Conservation (phyloP, 1,284 basidiomycete species). For the Sparassis latifolia region DNA sequence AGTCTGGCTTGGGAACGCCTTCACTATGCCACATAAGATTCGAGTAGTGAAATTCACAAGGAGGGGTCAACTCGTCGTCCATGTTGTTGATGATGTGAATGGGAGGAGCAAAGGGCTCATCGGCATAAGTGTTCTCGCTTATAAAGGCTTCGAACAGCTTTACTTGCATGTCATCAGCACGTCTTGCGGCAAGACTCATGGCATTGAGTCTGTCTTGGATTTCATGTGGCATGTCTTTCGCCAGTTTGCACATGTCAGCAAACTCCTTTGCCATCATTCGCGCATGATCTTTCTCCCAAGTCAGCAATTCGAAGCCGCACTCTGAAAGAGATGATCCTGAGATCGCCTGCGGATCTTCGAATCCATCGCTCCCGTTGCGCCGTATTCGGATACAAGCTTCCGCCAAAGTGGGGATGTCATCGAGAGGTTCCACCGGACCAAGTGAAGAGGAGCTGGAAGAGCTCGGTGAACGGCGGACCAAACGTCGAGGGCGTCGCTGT, state of each 20-base stretch:
- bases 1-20: slow-evolving; percentile 61
- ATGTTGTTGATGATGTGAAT: slow-evolving; percentile 62
- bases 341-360: slow-evolving; percentile 4
- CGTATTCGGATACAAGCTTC: slow-evolving; percentile 1
- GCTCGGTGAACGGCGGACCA: slow-evolving; percentile 4
- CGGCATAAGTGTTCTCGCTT: slow-evolving; percentile 27
- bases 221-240: slow-evolving; percentile 26
- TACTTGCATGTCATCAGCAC: slow-evolving; percentile 21
- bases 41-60: slow-evolving; percentile 74
- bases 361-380: slow-evolving; percentile 5
- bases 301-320: slow-evolving; percentile 13
- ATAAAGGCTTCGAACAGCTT: slow-evolving; percentile 27
- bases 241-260: slow-evolving; percentile 13
- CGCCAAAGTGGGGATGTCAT: not conserved
- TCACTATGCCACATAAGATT: slow-evolving; percentile 69
- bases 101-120: slow-evolving; percentile 60
- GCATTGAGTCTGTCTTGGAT: slow-evolving; percentile 27
- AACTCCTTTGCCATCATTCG: slow-evolving; percentile 15
- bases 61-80: slow-evolving; percentile 59
- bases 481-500: not conserved
- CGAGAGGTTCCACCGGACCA: not conserved
- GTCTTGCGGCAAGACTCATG: slow-evolving; percentile 11
- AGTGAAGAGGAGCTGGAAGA: slow-evolving; percentile 1
- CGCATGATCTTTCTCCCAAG: slow-evolving; percentile 16
- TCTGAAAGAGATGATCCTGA: slow-evolving; percentile 6